Base-by-base conservation (phyloP, 2,329 filamentous ascomycete species). In the Colletotrichum trifolii region DNA sequence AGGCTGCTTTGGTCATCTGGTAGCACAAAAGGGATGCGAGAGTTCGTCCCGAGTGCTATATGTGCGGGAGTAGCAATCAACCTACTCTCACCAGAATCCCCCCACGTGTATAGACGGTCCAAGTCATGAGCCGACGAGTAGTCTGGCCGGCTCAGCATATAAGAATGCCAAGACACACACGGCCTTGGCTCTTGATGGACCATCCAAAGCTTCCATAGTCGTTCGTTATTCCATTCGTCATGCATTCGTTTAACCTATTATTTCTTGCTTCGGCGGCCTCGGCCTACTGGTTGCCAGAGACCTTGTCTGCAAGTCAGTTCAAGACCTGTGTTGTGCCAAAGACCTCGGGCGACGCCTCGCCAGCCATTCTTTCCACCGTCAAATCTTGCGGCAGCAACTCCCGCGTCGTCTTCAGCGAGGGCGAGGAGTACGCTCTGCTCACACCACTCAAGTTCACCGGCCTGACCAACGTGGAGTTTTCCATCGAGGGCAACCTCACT, bases 271-370 rank as follows among this genome's bases (percentile, higher is more conserved):
- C 17, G 6, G 25, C 40, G 17, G 60, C 54, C 4, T 58, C 60
- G 4, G 60, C 33, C 15, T 63, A 63, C 35, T 63, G 60, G 60
- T n/a, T 63, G 11, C 60, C 60, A 47, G 60, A 63, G 43, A 58
- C 53, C 2, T 25, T 63, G 43, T 15, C 43, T 17, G 54, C 56
- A 6, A 36, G 38, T 13, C 35, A 53, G 3, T 63, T 63, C 54
- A 63, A 59, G 35, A 63, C 54, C 17, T 63, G 60, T n/a, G 47
- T 63, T 4, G 60, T 63, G 11, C 60, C 60, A 1, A 59, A 63
- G 40, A 49, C 60, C 13, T 36, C 35, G 2, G 54, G 60, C 34
- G 60, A 63, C 8, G 60, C 46, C n/a, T 45, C 60, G 2, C 60
- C 60, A 4, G 35, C 40, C 11, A 63, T 63, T 9, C 3, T 40